These are phyloP conservation scores for Styphnolobium japonicum DNA, from an alignment of 306 rosid genomes.

Conservation along the genomic window DNA sequence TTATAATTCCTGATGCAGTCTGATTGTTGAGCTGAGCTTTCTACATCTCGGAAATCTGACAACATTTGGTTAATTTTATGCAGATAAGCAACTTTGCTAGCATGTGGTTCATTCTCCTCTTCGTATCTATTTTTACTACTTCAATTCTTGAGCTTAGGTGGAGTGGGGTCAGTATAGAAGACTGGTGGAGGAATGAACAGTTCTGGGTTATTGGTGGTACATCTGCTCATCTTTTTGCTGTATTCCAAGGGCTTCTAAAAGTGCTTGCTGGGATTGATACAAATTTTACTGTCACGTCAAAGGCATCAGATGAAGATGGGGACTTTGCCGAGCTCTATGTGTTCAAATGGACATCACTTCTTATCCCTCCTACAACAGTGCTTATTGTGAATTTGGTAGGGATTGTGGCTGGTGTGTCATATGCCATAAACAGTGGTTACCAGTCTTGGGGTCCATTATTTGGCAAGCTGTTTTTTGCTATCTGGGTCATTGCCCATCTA, in stretches of 20 bases:
- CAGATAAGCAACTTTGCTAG: constrained; percentile 99
- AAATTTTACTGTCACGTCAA: constrained; percentile 86
- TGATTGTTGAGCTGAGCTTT: background rate
- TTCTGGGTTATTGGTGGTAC: constrained; percentile 99
- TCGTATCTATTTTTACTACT: constrained; percentile 82
- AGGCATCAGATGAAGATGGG: constrained; percentile 89
- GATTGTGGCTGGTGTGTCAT: constrained; percentile 89
- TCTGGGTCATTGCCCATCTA: constrained; percentile 93
- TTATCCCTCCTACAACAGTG: constrained; percentile 90
- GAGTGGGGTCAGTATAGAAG: constrained; percentile 98
- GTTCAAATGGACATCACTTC: constrained; percentile 94
- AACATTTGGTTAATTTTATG: constrained; percentile 17
- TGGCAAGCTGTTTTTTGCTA: constrained; percentile 80
- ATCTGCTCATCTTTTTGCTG: constrained; percentile 95
- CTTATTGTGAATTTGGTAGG: constrained; percentile 79
- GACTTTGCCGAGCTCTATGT: constrained; percentile 89
- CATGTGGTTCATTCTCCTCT: constrained; percentile 97
- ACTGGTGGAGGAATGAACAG: constrained; percentile 99
- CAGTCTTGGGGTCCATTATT: constrained; percentile 95
- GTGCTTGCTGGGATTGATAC: constrained; percentile 96
- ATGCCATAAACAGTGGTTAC: constrained; percentile 86
- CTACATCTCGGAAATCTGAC: constrained; percentile 2
- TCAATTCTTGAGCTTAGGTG: constrained; percentile 98
- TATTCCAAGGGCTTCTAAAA: constrained; percentile 93
- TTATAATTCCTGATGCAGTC: background rate